phyloP scores from a whole-genome alignment of 1,284 basidiomycete species.

The Inonotus hispidus region DNA sequence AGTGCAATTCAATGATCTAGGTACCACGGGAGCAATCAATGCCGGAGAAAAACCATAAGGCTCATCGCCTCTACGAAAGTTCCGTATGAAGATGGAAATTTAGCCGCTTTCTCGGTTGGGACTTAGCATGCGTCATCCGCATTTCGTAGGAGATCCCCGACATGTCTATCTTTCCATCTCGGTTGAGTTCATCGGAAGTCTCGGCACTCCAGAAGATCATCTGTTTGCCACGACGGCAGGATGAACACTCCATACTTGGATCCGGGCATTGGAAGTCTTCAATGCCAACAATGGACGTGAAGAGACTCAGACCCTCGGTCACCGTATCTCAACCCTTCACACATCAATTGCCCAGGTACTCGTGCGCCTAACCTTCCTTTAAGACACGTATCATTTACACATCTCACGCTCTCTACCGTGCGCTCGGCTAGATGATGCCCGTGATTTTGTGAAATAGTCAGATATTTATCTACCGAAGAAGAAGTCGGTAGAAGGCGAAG shows the following conservation, averaged over 20 bases:
- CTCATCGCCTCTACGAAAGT: neutral
- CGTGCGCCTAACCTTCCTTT: neutral
- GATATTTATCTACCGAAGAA: too few relatives aligned
- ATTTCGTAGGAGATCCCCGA: constrained; percentile 2
- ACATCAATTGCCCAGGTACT: neutral
- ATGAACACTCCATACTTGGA: neutral
- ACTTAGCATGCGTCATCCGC: neutral
- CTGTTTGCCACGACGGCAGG: neutral
- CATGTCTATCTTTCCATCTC: neutral
- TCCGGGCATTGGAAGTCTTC: neutral
- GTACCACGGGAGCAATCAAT: too few relatives aligned
- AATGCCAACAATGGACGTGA: neutral
- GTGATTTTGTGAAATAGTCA: neutral
- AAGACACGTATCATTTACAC: neutral
- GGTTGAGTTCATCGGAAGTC: neutral
- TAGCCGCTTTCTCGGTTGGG: neutral
- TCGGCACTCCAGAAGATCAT: neutral
- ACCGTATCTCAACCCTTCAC: neutral
- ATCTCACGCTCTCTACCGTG: neutral
- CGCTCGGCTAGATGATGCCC: neutral
- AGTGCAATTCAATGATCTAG: too few relatives aligned
- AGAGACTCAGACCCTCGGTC: neutral
- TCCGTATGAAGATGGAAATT: neutral
- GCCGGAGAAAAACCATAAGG: neutral
- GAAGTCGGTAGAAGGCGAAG: neutral